Base-by-base conservation (phyloP, 306 rosid species). In the Quercus cerris region DNA sequence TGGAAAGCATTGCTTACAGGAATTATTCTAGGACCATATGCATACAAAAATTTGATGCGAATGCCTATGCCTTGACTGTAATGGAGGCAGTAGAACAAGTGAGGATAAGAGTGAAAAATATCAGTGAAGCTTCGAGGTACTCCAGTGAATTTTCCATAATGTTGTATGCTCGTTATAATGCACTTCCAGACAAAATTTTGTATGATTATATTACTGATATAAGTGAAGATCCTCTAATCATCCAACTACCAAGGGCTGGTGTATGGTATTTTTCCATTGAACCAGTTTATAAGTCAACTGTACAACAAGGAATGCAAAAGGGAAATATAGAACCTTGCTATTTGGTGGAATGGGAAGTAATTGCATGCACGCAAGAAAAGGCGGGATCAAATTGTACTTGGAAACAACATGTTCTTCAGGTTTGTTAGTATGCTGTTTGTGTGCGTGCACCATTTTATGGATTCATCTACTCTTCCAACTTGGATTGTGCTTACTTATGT, bases 231-330 rank as follows among this genome's bases (percentile, higher is more conserved):
- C 49, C 78, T 38, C 18, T 58, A 6, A 38, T 75, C 31, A 75
- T 75, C 7, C 69, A 51, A 1, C 20, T 12, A 11, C 70, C 78
- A 41, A 38, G 25, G 70, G 52, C 19, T 5, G 19, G 52, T 31
- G 59, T 1, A 33, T 75, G 78, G 78, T 75, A 75, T 58, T 75
- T 75, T 23, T 4, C 78, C 20, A 75, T 75, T 8, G 44, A 73
- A 33, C 23, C 63, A 23, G 46, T 27, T 17, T 52, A 14, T 14
- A 17, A 54, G 44, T 55, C 76, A 17, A 28, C 54, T 4, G 12
- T 73, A 14, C 63, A 17, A 18, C 0, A 57, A 13, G 63, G n/a
- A 20, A n/a, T 5, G 63, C 63, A 17, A 57, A 55, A 58, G 22
- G 19, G 33, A 20, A 28, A 38, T 5, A 6, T 6, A 41, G 70